These are phyloP conservation scores for Anthracocystis panici-leucophaei DNA, from an alignment of 1,284 basidiomycete genomes.

Conservation along the genomic window DNA sequence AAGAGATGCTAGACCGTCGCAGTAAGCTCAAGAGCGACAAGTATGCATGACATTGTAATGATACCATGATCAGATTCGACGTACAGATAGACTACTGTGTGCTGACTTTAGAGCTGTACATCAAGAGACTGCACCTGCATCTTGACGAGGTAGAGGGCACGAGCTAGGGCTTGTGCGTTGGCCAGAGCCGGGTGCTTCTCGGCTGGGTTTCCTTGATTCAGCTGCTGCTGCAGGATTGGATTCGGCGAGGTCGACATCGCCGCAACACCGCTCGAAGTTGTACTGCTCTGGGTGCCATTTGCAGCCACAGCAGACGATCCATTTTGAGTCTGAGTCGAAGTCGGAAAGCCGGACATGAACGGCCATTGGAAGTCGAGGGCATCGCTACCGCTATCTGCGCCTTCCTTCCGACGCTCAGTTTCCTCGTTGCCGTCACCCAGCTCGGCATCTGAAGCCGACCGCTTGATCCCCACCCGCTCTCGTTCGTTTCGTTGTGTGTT, in stretches of 20 bases:
- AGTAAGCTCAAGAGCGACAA: slow-evolving; percentile 57
- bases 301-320: slow-evolving; percentile 2
- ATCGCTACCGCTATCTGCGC: slow-evolving; percentile 16
- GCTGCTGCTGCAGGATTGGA: slow-evolving; percentile 35
- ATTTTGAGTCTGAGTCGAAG: slow-evolving; percentile 9
- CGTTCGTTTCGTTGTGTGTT: slow-evolving; percentile 6
- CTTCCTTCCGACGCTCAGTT: slow-evolving; percentile 4
- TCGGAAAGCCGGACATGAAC: slow-evolving; percentile 39
- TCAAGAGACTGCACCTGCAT: slow-evolving; percentile 45
- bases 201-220: slow-evolving; percentile 34
- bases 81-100: neutral
- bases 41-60: slow-evolving; percentile 27
- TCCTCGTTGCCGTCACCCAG: slow-evolving; percentile 9
- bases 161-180: slow-evolving; percentile 45
- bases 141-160: slow-evolving; percentile 48
- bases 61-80: neutral
- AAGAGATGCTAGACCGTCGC: slow-evolving; percentile 64
- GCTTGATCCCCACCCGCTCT: slow-evolving; percentile 21
- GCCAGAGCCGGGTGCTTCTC: slow-evolving; percentile 54
- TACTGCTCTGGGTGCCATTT: slow-evolving; percentile 6
- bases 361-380: slow-evolving; percentile 47
- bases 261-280: slow-evolving; percentile 1
- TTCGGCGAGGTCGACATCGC: slow-evolving; percentile 7
- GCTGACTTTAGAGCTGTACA: slow-evolving; percentile 17
- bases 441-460: slow-evolving; percentile 34